A percentile compares a stretch with the other conserved stretches of the same genome.
Conservation (phyloP, 192 early-diverging fungal genomes). For the Chytriomyces sp. region DNA sequence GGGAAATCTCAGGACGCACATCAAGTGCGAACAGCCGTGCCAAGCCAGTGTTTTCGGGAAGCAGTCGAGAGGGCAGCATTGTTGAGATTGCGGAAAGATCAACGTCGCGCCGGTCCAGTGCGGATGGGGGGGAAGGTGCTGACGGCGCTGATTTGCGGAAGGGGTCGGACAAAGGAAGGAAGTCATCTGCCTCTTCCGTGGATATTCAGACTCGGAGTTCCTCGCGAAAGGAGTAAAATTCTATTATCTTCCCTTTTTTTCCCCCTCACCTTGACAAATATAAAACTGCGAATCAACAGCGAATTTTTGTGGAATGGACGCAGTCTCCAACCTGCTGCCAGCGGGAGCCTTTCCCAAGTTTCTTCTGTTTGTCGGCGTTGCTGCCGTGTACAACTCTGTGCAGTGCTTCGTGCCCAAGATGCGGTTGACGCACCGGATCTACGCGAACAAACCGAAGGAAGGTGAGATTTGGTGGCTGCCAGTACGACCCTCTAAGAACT, state of each 20-base stretch:
- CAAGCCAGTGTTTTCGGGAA: background rate
- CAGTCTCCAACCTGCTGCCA: conserved; percentile 17
- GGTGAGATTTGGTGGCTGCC: conserved; percentile 35
- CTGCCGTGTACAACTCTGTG: conserved; percentile 81
- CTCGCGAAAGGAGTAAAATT: background rate
- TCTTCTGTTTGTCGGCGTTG: conserved; percentile 71
- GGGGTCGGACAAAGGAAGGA: no score
- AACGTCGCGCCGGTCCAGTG: no score
- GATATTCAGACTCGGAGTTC: background rate
- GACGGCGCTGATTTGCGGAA: no score
- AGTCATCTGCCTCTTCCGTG: background rate
- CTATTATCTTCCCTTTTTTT: no score
- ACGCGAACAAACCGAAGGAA: conserved; percentile 64
- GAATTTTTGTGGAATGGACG: no score
- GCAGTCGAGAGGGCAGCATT: background rate
- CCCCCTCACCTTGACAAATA: no score
- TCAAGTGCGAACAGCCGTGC: background rate
- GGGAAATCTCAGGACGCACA: background rate
- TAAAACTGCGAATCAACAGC: background rate
- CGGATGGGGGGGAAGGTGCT: background rate
- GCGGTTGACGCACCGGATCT: conserved; percentile 76
- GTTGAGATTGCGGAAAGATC: no score
- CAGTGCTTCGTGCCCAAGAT: conserved; percentile 79
- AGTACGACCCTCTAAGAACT: background rate
- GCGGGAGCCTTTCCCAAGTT: conserved; percentile 57